These are phyloP conservation scores for Fagus crenata DNA, from an alignment of 306 rosid species.

Conservation along the genomic window DNA sequence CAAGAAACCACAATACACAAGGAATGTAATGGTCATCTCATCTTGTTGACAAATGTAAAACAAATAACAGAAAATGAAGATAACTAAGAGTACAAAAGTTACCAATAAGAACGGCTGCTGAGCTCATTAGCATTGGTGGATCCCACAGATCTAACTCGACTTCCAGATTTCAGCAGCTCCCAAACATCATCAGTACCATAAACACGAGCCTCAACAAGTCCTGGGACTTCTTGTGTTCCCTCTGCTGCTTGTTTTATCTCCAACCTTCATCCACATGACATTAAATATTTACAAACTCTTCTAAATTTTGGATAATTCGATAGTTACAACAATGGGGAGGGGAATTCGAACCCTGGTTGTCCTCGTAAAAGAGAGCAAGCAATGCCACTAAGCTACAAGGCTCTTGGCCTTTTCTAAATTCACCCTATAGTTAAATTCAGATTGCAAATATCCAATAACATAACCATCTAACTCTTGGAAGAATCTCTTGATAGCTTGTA, in stretches of 20 bases:
- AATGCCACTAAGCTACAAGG: too few relatives aligned
- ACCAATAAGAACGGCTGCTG: slow-evolving; percentile 99
- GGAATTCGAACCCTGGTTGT: too few relatives aligned
- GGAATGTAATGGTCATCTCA: not conserved
- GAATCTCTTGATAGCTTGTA: too few relatives aligned
- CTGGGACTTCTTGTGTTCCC: slow-evolving; percentile 96
- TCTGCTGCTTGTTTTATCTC: slow-evolving; percentile 95
- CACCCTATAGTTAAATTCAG: not conserved
- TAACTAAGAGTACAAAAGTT: slow-evolving; percentile 18
- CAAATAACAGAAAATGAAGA: not conserved
- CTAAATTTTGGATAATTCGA: too few relatives aligned
- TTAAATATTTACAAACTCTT: too few relatives aligned
- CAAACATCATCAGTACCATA: slow-evolving; percentile 69
- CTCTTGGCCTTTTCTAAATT: not conserved
- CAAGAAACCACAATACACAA: slow-evolving; percentile 13
- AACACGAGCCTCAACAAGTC: slow-evolving; percentile 79
- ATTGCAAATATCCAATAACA: not conserved
- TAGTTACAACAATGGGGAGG: too few relatives aligned
- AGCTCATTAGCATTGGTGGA: slow-evolving; percentile 91
- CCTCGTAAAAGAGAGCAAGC: too few relatives aligned
- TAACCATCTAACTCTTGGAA: too few relatives aligned
- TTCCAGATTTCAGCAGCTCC: slow-evolving; percentile 83
- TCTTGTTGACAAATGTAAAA: not conserved
- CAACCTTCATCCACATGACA: slow-evolving; percentile 50
- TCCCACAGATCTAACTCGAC: slow-evolving; percentile 84